phyloP scores from a whole-genome alignment of 805 yeast species.

The Cyberlindnera euphorbiae region DNA sequence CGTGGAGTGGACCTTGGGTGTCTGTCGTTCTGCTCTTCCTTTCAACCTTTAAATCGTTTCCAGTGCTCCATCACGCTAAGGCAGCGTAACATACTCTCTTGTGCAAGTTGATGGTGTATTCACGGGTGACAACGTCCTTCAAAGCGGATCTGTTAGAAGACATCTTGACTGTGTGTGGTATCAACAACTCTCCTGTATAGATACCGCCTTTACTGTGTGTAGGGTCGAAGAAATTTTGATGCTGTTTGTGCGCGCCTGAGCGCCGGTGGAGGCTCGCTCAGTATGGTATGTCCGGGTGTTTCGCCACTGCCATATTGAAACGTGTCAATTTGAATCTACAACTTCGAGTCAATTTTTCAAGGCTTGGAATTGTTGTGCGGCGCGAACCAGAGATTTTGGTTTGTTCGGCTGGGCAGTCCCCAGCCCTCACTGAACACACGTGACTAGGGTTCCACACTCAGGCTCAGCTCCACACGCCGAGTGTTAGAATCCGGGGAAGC shows the following conservation, averaged over 20 bases:
- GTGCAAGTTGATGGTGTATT: slow-evolving; percentile 99
- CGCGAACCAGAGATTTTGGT: slow-evolving; percentile 1
- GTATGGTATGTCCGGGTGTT: slow-evolving; percentile 17
- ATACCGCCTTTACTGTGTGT: neutral
- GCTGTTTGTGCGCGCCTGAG: slow-evolving; percentile 10
- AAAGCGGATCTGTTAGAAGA: slow-evolving; percentile 67
- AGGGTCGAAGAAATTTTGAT: slow-evolving; percentile 16
- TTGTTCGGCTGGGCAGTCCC: slow-evolving; percentile 2
- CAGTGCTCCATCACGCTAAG: no score
- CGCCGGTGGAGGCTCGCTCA: slow-evolving; percentile 6
- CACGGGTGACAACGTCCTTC: slow-evolving; percentile 99
- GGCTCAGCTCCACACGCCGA: no score
- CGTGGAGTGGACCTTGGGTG: no score
- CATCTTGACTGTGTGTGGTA: slow-evolving; percentile 28
- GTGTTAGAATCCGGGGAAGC: no score
- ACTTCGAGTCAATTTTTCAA: no score
- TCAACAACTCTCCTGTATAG: neutral
- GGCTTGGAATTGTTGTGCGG: no score
- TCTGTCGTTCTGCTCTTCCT: neutral
- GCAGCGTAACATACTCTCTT: slow-evolving; percentile 77
- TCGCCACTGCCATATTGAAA: slow-evolving; percentile 6
- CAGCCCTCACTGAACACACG: no score
- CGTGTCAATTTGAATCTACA: slow-evolving; percentile 2
- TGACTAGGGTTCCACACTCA: no score
- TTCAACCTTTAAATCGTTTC: neutral